phyloP scores from a whole-genome alignment of 23 red algal genomes.

The Gracilaria vermiculophylla region DNA sequence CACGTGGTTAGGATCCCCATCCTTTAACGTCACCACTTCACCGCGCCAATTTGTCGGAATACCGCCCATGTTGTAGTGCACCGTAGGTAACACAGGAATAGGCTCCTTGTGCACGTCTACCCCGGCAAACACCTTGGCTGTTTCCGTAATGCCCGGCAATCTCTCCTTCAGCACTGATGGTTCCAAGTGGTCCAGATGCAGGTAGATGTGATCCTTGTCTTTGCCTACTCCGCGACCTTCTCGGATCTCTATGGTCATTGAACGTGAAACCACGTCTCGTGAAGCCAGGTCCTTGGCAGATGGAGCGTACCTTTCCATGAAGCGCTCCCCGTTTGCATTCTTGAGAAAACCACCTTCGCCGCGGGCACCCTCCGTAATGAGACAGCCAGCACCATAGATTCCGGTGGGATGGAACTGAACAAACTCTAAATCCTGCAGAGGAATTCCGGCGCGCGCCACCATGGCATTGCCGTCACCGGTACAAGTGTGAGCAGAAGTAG shows the following conservation, averaged over 20 bases:
- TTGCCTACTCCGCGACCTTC: slow-evolving; percentile 89
- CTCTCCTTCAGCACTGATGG: slow-evolving; percentile 70
- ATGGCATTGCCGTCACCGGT: slow-evolving; percentile 98
- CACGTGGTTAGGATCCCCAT: slow-evolving; percentile 65
- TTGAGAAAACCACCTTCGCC: slow-evolving; percentile 94
- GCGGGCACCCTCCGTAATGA: slow-evolving; percentile 93
- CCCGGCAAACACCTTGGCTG: slow-evolving; percentile 92
- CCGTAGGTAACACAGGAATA: slow-evolving; percentile 93
- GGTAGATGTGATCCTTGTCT: slow-evolving; percentile 87
- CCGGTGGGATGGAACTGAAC: slow-evolving; percentile 99
- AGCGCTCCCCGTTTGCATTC: slow-evolving; percentile 90
- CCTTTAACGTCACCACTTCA: slow-evolving; percentile 77
- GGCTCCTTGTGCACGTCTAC: slow-evolving; percentile 95
- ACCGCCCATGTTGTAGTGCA: slow-evolving; percentile 99
- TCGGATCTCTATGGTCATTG: slow-evolving; percentile 94
- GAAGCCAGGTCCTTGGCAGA: slow-evolving; percentile 93
- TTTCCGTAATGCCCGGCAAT: slow-evolving; percentile 92
- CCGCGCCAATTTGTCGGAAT: slow-evolving; percentile 97
- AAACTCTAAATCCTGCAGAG: slow-evolving; percentile 96
- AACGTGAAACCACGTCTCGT: slow-evolving; percentile 94
- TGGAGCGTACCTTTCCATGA: slow-evolving; percentile 99
- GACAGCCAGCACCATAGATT: slow-evolving; percentile 96
- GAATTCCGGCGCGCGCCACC: slow-evolving; percentile 85
- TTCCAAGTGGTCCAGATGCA: slow-evolving; percentile 93
- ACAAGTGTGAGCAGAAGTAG: slow-evolving; percentile 94